A percentile compares a stretch with the other conserved stretches of the same genome.
These are phyloP conservation scores for Colletotrichum lentis DNA, from an alignment of 2,329 filamentous ascomycete species.

Conservation along the genomic window DNA sequence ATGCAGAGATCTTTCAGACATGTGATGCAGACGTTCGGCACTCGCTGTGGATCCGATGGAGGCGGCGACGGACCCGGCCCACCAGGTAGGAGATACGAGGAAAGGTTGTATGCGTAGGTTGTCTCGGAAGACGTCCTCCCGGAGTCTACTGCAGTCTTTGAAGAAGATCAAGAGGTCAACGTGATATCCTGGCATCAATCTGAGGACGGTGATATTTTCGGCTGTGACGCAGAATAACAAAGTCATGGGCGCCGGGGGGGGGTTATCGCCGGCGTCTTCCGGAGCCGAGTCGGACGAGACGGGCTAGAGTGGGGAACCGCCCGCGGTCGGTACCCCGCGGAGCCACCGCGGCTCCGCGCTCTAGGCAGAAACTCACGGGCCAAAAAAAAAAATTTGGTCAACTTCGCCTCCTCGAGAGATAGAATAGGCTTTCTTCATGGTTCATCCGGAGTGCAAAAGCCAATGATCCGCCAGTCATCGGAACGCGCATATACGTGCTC, in stretches of 20 bases:
- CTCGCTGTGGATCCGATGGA: background rate
- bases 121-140: background rate
- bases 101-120: background rate
- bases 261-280: conserved; percentile 1
- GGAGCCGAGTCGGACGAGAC: conserved; percentile 4
- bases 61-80: too few relatives aligned
- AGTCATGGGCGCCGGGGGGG: background rate
- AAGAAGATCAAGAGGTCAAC: background rate
- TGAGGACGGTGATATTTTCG: accelerated
- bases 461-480: background rate
- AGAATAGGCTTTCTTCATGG: background rate
- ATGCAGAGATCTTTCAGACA: background rate
- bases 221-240: background rate
- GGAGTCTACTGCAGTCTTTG: background rate
- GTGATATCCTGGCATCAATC: background rate
- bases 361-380: conserved; percentile 35
- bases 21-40: background rate
- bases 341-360: background rate
- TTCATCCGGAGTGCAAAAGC: background rate
- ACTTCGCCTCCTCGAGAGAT: background rate
- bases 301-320: conserved; percentile 3
- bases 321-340: conserved; percentile 2
- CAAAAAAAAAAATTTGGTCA: background rate
- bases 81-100: background rate
- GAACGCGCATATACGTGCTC: background rate